Evolutionary conservation across 148 eudicot species (phyloP).

Genomic region (Polygonum aviculare): DNA sequence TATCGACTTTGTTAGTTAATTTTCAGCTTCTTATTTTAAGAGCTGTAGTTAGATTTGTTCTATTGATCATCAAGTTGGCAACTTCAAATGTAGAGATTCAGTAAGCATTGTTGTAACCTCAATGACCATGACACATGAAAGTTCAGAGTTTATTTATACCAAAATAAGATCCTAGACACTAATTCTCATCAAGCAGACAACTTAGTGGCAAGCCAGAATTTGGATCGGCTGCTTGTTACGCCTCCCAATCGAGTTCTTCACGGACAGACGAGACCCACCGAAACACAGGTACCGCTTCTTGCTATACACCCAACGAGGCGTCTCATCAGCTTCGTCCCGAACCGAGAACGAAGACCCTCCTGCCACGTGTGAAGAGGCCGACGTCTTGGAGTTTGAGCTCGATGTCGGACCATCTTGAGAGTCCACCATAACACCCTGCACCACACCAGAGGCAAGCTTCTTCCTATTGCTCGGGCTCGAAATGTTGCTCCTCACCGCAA

Average conservation of each 20-base stretch:
- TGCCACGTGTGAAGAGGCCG: slow-evolving; percentile 32
- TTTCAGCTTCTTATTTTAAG: too few species aligned
- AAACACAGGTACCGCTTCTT: slow-evolving; percentile 43
- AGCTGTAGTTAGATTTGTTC: too few species aligned
- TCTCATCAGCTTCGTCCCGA: slow-evolving; percentile 18
- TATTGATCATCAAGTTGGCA: too few species aligned
- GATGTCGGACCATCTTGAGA: slow-evolving; percentile 36
- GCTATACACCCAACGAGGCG: slow-evolving; percentile 15
- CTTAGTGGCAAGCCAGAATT: neutral
- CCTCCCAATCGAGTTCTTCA: neutral
- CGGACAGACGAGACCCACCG: slow-evolving; percentile 33
- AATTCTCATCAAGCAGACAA: neutral
- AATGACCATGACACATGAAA: neutral
- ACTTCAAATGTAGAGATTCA: too few species aligned
- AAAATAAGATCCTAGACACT: neutral
- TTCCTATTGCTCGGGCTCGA: slow-evolving; percentile 79
- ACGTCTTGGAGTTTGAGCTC: slow-evolving; percentile 49
- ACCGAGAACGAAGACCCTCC: neutral
- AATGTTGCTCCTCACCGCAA: slow-evolving; percentile 62
- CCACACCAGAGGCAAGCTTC: slow-evolving; percentile 60
- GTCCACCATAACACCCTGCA: slow-evolving; percentile 23
- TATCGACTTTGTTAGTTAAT: too few species aligned
- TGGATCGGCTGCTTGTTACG: slow-evolving; percentile 1
- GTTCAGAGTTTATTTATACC: neutral
- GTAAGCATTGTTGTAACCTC: too few species aligned